Evolutionary conservation across 768 basidiomycete genomes (phyloP).

Genomic region (Lactifluus hygrophoroides): DNA sequence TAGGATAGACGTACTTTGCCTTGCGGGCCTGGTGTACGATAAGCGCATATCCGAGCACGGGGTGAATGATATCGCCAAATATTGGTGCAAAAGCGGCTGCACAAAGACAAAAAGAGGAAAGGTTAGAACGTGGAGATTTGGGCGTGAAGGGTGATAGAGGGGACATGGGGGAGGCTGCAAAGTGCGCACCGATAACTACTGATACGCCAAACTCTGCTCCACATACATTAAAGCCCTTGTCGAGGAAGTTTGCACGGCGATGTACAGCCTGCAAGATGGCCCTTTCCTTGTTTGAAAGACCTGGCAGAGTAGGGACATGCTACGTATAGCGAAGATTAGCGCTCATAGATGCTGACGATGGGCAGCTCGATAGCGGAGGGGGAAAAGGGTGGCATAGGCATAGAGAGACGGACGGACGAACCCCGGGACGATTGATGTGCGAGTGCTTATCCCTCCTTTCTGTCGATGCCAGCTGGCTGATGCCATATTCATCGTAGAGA

Average conservation of each 20-base stretch:
- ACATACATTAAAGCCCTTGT: slow-evolving; percentile 75
- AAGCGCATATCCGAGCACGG: slow-evolving; percentile 61
- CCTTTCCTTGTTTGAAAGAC: slow-evolving; percentile 67
- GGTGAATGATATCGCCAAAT: slow-evolving; percentile 58
- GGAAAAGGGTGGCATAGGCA: neutral
- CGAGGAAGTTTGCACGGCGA: slow-evolving; percentile 73
- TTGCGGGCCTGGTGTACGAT: slow-evolving; percentile 67
- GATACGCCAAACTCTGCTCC: slow-evolving; percentile 85
- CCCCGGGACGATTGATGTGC: slow-evolving; percentile 49
- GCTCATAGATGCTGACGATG: neutral
- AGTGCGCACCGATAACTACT: slow-evolving; percentile 50
- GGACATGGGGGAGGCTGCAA: too few species aligned
- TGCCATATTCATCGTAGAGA: slow-evolving; percentile 52
- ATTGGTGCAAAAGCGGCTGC: slow-evolving; percentile 52
- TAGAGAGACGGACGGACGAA: slow-evolving; percentile 26
- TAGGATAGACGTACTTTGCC: slow-evolving; percentile 44
- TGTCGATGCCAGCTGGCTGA: neutral
- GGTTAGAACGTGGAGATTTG: too few species aligned
- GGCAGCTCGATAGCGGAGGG: neutral
- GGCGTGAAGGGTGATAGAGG: neutral
- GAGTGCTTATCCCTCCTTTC: slow-evolving; percentile 40
- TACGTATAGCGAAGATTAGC: slow-evolving; percentile 23
- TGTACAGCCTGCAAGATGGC: slow-evolving; percentile 69
- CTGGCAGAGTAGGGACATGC: slow-evolving; percentile 58
- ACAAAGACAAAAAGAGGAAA: neutral